Conservation (phyloP, 805 yeast genomes). For the Spathaspora hagerdaliae region DNA sequence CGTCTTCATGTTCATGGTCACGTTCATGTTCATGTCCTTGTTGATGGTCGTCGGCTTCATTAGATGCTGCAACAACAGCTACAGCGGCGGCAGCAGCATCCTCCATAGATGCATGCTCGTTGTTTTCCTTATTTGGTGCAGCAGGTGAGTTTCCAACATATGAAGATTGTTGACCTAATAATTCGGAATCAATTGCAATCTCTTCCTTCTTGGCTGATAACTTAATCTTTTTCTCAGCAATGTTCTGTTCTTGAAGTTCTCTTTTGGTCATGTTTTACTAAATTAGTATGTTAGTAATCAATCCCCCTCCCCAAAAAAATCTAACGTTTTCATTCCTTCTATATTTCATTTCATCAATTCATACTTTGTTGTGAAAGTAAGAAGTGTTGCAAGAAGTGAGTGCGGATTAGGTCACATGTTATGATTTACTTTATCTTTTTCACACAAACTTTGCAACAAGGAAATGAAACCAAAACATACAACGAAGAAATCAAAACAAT, state of each 20-base stretch:
- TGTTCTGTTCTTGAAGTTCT: slow-evolving; percentile 9
- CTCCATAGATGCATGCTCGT: slow-evolving; percentile 11
- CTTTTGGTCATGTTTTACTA: slow-evolving; percentile 22
- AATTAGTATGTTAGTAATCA: slow-evolving; percentile 2
- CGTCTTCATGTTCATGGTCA: slow-evolving; percentile 21
- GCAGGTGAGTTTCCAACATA: slow-evolving; percentile 12
- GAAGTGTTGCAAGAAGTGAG: too few species aligned
- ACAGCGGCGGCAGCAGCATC: slow-evolving; percentile 33
- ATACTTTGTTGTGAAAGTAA: too few species aligned
- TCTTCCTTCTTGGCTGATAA: slow-evolving; percentile 11
- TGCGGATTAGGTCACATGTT: too few species aligned
- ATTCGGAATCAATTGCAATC: slow-evolving; percentile 38
- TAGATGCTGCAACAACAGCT: slow-evolving; percentile 29
- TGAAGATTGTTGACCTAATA: slow-evolving; percentile 38
- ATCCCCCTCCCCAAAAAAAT: too few species aligned
- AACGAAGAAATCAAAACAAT: too few species aligned
- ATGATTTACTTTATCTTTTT: too few species aligned
- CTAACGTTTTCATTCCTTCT: too few species aligned
- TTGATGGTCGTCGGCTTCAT: slow-evolving; percentile 17
- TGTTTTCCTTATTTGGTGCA: slow-evolving; percentile 13
- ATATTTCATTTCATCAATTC: too few species aligned
- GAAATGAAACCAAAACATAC: too few species aligned
- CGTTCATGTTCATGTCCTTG: slow-evolving; percentile 15
- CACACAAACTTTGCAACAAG: too few species aligned
- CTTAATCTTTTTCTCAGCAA: slow-evolving; percentile 12